These are phyloP conservation scores for Aschersonia sp. DNA, from an alignment of 2,329 filamentous ascomycete genomes.

Conservation along the genomic window DNA sequence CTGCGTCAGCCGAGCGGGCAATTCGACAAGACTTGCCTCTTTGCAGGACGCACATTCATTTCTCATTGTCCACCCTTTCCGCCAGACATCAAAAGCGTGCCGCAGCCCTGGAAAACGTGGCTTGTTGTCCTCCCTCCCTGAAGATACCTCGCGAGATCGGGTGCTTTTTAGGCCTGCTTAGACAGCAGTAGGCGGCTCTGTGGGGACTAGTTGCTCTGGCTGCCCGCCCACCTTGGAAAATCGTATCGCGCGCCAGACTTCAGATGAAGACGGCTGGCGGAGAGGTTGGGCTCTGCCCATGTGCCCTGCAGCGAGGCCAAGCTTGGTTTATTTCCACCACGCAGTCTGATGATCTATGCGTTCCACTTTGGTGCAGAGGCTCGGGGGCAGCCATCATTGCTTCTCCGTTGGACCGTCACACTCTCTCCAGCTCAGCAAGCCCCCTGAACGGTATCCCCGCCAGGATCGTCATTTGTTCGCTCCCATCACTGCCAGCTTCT, in stretches of 20 bases:
- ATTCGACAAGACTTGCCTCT: background rate
- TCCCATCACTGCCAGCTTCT: too few species aligned
- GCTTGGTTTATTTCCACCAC: too few species aligned
- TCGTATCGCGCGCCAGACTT: background rate
- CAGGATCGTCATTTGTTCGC: too few species aligned
- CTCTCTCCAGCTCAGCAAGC: too few species aligned
- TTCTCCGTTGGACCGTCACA: too few species aligned
- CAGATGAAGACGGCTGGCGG: background rate
- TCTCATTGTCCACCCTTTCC: background rate
- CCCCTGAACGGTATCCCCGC: too few species aligned
- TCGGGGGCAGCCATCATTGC: too few species aligned
- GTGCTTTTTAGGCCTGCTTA: background rate
- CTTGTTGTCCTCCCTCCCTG: slow-evolving; percentile 1
- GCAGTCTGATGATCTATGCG: background rate
- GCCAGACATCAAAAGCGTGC: background rate
- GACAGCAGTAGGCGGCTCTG: background rate
- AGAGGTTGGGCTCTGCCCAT: background rate
- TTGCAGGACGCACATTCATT: background rate
- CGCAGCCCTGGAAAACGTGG: background rate
- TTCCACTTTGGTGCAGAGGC: too few species aligned
- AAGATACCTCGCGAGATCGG: slow-evolving; percentile 1
- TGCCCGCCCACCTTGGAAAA: background rate
- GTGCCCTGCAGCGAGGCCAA: background rate
- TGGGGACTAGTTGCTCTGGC: background rate
- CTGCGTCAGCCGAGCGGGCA: too few species aligned